These are phyloP conservation scores for Tremella yokohamensis DNA, from an alignment of 768 basidiomycete genomes.

Conservation along the genomic window DNA sequence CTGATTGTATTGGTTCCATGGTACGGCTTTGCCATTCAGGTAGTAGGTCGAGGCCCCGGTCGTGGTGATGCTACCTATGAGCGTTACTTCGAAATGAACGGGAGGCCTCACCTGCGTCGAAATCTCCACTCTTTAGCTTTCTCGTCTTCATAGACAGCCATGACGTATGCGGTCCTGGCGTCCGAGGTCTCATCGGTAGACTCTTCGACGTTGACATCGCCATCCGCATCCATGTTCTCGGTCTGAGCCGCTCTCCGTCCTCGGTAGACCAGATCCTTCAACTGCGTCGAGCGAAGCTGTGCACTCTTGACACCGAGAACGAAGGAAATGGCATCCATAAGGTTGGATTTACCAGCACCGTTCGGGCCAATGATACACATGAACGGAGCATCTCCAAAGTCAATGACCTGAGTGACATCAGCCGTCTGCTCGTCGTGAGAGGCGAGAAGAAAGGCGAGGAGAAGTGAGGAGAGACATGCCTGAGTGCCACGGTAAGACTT, in stretches of 20 bases:
- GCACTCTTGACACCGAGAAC: constrained; percentile 94
- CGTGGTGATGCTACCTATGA: constrained; percentile 67
- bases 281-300: constrained; percentile 84
- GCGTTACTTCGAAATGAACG: constrained; percentile 1
- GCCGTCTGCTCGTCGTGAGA: constrained; percentile 44
- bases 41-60: constrained; percentile 86
- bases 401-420: constrained; percentile 54
- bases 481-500: constrained; percentile 77
- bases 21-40: constrained; percentile 73
- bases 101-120: constrained; percentile 65
- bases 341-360: constrained; percentile 97
- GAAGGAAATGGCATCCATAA: constrained; percentile 99
- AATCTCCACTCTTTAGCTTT: constrained; percentile 81
- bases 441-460: background rate
- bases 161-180: constrained; percentile 91
- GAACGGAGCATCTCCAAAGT: constrained; percentile 59
- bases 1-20: constrained; percentile 82
- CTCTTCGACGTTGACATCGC: constrained; percentile 45
- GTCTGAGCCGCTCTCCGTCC: constrained; percentile 57
- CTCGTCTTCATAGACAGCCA: constrained; percentile 78
- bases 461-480: constrained; percentile 26
- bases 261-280: constrained; percentile 94
- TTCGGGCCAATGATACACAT: constrained; percentile 97
- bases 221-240: constrained; percentile 45
- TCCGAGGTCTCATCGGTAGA: constrained; percentile 61